A percentile compares a stretch with the other conserved stretches of the same genome.
These are phyloP conservation scores for Stephania cephalantha DNA, from an alignment of 164 flowering plant genomes.

Conservation along the genomic window DNA sequence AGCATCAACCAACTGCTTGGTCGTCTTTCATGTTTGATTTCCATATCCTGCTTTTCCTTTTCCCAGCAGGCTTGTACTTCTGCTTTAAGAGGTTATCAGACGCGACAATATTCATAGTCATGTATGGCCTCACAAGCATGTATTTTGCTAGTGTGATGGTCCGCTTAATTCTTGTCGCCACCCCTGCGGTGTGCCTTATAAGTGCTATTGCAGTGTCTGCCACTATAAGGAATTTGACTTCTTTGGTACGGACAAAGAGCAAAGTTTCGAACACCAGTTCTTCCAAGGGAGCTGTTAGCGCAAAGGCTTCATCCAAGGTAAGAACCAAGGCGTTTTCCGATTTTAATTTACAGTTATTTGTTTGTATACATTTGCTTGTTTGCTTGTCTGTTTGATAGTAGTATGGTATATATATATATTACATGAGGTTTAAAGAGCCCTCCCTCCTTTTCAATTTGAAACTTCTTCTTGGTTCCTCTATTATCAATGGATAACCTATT, in stretches of 20 bases:
- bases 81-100: conserved; percentile 96
- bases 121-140: conserved; percentile 99
- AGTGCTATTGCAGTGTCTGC: conserved; percentile 99
- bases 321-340: conserved; percentile 2
- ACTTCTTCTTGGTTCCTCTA: not conserved
- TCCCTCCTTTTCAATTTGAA: no score
- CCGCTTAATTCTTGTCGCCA: conserved; percentile 95
- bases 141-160: conserved; percentile 99
- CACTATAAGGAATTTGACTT: conserved; percentile 82
- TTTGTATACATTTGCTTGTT: not conserved
- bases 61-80: conserved; percentile 95
- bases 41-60: conserved; percentile 87
- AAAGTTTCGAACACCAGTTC: conserved; percentile 45
- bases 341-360: not conserved
- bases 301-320: conserved; percentile 75
- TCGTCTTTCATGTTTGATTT: conserved; percentile 99
- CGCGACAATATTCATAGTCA: conserved; percentile 91
- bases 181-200: conserved; percentile 96
- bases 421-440: not conserved
- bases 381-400: not conserved
- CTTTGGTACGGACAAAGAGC: conserved; percentile 47
- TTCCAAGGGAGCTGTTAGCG: conserved; percentile 37
- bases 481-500: no score
- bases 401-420: not conserved
- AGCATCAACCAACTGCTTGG: conserved; percentile 99